Base-by-base conservation (phyloP, 2,329 filamentous ascomycete genomes). In the Seiridium unicorne region DNA sequence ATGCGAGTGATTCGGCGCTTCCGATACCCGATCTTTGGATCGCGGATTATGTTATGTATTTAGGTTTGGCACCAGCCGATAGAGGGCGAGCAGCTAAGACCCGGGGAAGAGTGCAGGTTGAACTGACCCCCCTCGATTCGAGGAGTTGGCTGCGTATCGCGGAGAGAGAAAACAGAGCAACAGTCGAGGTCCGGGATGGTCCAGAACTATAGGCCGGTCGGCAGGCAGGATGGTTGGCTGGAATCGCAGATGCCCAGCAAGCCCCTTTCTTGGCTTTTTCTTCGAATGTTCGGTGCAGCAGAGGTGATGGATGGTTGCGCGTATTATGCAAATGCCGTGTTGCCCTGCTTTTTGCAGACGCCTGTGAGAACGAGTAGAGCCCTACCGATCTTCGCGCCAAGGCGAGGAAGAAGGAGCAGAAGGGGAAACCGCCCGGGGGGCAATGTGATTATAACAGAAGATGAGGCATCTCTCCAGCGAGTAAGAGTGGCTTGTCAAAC, bases 231-330 rank as follows among this genome's bases (percentile, higher is more conserved):
- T 13, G 35, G 18, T 36, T 44, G 54, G 42, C 40, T 38, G 38
- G 38, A 34, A 47, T 26, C 48, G 55, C 11, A 34, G 46, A 58
- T 40, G 55, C 46, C 44, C 55, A 58, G 55, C 34, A 58, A 51
- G 44, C 57, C 57, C 38, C 49, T 58, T 53, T 59, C 57, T 59
- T 59, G 57, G 57, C 57, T 47, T 40, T 48, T 59, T 59, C 57
- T 51, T 53, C 47, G 57, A 59, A 59, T 59, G 57, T 59, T 59
- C 57, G 57, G 40, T 59, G 57, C 57, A 59, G 57, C 44, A 46
- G 38, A 34, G 48, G 44, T 46, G 8, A 44, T 34, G 35, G 48
- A 49, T 18, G 31, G 55, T 31, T 57, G 32, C 26, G 32, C 8
- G 18, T 51, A n/a, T n/a, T 42, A 49, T 58, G 46, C 9, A 32